A percentile compares a stretch with the other conserved stretches of the same genome.
Conservation (phyloP, 805 yeast species). For the Saccharomycopsis lassenensis region DNA sequence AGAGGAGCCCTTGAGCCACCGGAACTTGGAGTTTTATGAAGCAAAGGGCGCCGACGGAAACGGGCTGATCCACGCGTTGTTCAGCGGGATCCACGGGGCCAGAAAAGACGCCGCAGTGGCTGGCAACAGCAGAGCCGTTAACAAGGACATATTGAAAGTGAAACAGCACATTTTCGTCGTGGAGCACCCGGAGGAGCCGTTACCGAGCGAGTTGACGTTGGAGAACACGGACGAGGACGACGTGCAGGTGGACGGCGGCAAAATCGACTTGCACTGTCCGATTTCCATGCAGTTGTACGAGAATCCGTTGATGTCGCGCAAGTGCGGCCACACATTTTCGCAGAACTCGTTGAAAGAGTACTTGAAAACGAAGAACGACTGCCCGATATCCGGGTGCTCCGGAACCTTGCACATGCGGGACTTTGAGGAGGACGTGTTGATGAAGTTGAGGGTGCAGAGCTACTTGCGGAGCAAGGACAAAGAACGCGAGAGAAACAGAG, state of each 20-base stretch:
- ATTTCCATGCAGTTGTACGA: conserved; percentile 41
- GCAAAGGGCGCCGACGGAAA: background rate
- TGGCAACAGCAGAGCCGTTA: background rate
- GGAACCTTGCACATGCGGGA: conserved; percentile 27
- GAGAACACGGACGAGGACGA: conserved; percentile 40
- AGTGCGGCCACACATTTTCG: conserved; percentile 58
- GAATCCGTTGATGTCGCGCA: conserved; percentile 42
- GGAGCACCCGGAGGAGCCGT: conserved; percentile 48
- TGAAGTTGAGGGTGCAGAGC: conserved; percentile 43
- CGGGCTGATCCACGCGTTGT: background rate
- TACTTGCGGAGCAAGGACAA: conserved; percentile 19
- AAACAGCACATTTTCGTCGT: conserved; percentile 31
- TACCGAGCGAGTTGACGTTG: conserved; percentile 33
- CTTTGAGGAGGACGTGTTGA: conserved; percentile 37
- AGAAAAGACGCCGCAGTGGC: background rate
- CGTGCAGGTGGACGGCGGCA: conserved; percentile 58
- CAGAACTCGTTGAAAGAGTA: conserved; percentile 30
- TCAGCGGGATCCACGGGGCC: background rate
- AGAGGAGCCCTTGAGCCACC: conserved; percentile 3
- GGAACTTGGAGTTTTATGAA: background rate
- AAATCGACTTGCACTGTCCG: conserved; percentile 58
- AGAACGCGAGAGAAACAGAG: conserved; percentile 11
- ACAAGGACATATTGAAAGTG: background rate
- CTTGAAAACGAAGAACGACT: conserved; percentile 26
- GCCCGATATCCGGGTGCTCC: conserved; percentile 49